phyloP scores from a whole-genome alignment of 2,329 filamentous ascomycete genomes.

The Fonsecaea pugnacius region DNA sequence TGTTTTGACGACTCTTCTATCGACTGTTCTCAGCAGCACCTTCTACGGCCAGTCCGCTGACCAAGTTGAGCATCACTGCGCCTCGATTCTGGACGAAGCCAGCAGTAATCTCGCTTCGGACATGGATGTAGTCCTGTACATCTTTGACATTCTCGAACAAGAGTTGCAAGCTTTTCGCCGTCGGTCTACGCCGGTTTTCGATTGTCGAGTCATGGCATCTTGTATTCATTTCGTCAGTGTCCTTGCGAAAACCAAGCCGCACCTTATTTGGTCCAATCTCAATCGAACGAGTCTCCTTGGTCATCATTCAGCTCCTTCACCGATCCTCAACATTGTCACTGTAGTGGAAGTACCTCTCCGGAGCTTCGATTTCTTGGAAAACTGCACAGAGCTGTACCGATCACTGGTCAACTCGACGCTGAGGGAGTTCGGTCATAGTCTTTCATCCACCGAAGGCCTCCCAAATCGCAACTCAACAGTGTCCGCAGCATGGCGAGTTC shows the following conservation, averaged over 20 bases:
- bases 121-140: conserved; percentile 74
- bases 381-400: conserved; percentile 74
- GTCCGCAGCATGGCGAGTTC: conserved; percentile 52
- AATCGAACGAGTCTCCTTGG: conserved; percentile 79
- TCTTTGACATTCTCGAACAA: conserved; percentile 84
- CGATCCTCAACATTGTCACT: conserved; percentile 78
- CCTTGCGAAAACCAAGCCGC: conserved; percentile 72
- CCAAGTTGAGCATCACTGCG: conserved; percentile 43
- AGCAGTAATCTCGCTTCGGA: conserved; percentile 54
- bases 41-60: conserved; percentile 35
- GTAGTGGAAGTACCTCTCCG: conserved; percentile 77
- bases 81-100: conserved; percentile 54
- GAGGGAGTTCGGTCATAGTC: conserved; percentile 34
- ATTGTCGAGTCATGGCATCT: conserved; percentile 69
- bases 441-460: not conserved
- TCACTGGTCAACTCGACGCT: conserved; percentile 76
- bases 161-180: conserved; percentile 58
- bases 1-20: conserved; percentile 72
- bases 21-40: conserved; percentile 40
- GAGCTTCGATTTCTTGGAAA: conserved; percentile 75
- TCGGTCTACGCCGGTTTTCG: conserved; percentile 66
- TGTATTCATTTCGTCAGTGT: conserved; percentile 81
- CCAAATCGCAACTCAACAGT: conserved; percentile 4
- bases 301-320: conserved; percentile 73
- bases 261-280: conserved; percentile 87